Percentiles rank a stretch among this genome's conserved stretches.
Conservation (phyloP, 2,329 filamentous ascomycete species). For the Dactylellina parvicollis region DNA sequence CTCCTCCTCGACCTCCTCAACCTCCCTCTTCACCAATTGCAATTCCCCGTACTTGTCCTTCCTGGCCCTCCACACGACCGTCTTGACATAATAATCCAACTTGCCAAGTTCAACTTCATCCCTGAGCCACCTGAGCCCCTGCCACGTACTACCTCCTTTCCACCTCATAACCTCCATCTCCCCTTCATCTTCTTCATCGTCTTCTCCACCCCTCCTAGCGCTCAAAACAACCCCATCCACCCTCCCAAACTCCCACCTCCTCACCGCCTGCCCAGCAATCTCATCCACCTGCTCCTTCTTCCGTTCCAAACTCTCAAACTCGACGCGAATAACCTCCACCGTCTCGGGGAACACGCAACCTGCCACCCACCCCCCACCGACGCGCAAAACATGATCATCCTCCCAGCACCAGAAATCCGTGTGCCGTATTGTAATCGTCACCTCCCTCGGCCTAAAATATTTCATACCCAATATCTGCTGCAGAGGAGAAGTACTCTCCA, state of each 20-base stretch:
- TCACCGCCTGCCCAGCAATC: conserved; percentile 62
- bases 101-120: conserved; percentile 62
- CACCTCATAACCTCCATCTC: conserved; percentile 61
- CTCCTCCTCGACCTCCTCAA: too few relatives aligned
- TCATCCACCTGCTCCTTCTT: conserved; percentile 64
- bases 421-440: conserved; percentile 66
- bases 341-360: conserved; percentile 59
- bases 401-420: conserved; percentile 67
- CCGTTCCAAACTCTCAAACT: conserved; percentile 65
- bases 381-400: conserved; percentile 60
- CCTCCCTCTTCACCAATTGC: too few relatives aligned
- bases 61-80: conserved; percentile 60
- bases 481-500: conserved; percentile 60
- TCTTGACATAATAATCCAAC: conserved; percentile 64
- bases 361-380: conserved; percentile 63
- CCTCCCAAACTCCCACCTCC: conserved; percentile 21
- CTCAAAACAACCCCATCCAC: neutral
- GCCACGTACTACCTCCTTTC: conserved; percentile 64
- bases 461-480: conserved; percentile 57
- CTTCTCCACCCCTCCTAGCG: conserved; percentile 59
- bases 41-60: neutral
- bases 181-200: conserved; percentile 58
- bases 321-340: conserved; percentile 62
- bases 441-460: conserved; percentile 59
- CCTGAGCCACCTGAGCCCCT: conserved; percentile 61